These are phyloP conservation scores for Perilla frutescens DNA, from an alignment of 257 asterid genomes.

Conservation along the genomic window DNA sequence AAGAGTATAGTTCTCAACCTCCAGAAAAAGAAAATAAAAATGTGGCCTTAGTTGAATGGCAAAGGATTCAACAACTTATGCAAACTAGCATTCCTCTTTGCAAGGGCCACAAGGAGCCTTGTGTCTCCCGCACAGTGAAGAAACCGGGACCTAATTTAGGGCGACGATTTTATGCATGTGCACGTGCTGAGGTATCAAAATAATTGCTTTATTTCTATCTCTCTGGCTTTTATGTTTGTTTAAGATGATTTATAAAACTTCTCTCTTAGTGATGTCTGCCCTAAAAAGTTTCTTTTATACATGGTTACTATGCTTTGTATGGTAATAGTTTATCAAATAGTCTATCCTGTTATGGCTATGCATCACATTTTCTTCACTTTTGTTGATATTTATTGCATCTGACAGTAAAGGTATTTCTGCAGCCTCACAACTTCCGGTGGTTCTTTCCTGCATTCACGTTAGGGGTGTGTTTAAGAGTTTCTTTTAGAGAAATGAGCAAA, in stretches of 20 bases:
- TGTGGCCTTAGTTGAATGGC: constrained; percentile 82
- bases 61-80: constrained; percentile 92
- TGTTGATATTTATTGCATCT: not conserved
- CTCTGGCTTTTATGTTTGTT: constrained; percentile 25
- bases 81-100: constrained; percentile 88
- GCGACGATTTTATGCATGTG: constrained; percentile 85
- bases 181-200: constrained; percentile 86
- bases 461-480: not conserved
- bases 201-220: constrained; percentile 19
- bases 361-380: not conserved
- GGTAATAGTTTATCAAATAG: not conserved
- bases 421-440: not conserved
- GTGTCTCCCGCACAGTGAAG: constrained; percentile 89
- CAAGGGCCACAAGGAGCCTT: constrained; percentile 94
- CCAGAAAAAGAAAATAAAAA: constrained; percentile 54
- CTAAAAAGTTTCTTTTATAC: not conserved
- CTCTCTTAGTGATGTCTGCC: not conserved
- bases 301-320: not conserved
- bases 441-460: not conserved
- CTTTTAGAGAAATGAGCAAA: not conserved
- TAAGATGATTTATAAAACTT: constrained; percentile 3
- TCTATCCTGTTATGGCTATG: not conserved
- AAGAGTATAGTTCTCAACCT: constrained; percentile 45
- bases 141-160: constrained; percentile 90
- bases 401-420: constrained; percentile 14